Evolutionary conservation across 176 grass and related monocot species (phyloP).

Genomic region (Oryza meyeriana): DNA sequence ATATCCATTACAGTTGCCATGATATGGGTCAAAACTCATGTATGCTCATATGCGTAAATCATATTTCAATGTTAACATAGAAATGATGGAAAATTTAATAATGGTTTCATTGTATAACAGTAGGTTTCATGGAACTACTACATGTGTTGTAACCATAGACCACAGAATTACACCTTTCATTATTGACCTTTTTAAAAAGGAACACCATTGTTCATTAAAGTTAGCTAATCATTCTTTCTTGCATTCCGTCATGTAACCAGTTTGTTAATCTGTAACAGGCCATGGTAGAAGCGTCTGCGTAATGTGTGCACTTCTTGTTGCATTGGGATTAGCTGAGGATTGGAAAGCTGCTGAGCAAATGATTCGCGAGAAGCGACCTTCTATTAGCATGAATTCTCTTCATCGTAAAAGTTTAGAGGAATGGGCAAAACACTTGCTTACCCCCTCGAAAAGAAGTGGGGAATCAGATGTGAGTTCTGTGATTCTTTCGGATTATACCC

Average conservation of each 20-base stretch:
- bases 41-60: background rate
- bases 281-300: conserved; percentile 93
- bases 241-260: conserved; percentile 10
- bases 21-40: conserved; percentile 6
- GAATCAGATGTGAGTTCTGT: conserved; percentile 67
- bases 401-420: conserved; percentile 85
- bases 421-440: conserved; percentile 75
- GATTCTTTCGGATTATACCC: conserved; percentile 69
- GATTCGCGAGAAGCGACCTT: conserved; percentile 73
- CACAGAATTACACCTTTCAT: background rate
- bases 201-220: background rate
- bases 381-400: conserved; percentile 81
- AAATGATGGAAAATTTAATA: background rate
- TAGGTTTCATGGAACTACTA: background rate
- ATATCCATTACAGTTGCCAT: background rate
- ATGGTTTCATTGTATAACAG: background rate
- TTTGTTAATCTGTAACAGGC: conserved; percentile 53
- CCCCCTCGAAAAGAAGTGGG: conserved; percentile 50
- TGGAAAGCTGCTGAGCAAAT: conserved; percentile 94
- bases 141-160: background rate
- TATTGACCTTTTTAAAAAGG: background rate
- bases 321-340: conserved; percentile 70
- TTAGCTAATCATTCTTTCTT: background rate
- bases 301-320: conserved; percentile 90
- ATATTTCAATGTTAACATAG: background rate